Evolutionary conservation across 768 basidiomycete genomes (phyloP).

Genomic region (Boletus sensibilis): DNA sequence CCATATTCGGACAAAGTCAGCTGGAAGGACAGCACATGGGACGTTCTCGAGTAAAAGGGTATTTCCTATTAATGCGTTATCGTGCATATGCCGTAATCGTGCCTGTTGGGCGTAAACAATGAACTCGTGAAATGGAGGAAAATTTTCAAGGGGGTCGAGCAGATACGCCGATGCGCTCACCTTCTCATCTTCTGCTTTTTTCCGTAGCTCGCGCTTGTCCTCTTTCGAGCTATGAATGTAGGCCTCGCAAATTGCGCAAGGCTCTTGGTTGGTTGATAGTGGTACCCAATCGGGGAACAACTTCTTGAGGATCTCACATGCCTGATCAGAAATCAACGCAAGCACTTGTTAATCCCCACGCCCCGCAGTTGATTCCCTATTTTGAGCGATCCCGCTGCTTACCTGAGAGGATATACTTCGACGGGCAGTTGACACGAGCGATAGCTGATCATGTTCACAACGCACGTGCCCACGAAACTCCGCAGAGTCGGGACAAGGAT

Average conservation of each 20-base stretch:
- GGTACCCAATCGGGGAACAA: slow-evolving; percentile 70
- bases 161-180: slow-evolving; percentile 35
- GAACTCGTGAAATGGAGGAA: slow-evolving; percentile 19
- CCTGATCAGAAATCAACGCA: slow-evolving; percentile 41
- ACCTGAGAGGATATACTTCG: slow-evolving; percentile 64
- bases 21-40: slow-evolving; percentile 57
- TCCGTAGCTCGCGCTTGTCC: slow-evolving; percentile 60
- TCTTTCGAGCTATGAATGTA: slow-evolving; percentile 54
- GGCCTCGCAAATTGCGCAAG: slow-evolving; percentile 65
- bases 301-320: slow-evolving; percentile 48
- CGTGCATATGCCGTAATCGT: slow-evolving; percentile 60
- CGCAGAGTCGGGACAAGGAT: slow-evolving; percentile 64
- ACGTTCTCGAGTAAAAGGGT: slow-evolving; percentile 46
- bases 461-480: slow-evolving; percentile 58
- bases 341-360: slow-evolving; percentile 16
- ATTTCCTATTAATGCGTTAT: slow-evolving; percentile 48
- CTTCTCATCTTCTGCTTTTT: slow-evolving; percentile 77
- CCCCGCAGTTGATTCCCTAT: slow-evolving; percentile 11
- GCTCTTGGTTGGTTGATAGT: slow-evolving; percentile 45
- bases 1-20: slow-evolving; percentile 67
- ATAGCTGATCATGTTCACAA: slow-evolving; percentile 70
- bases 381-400: slow-evolving; percentile 14
- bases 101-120: slow-evolving; percentile 42
- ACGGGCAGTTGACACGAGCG: slow-evolving; percentile 54
- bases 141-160: background rate